A percentile compares a stretch with the other conserved stretches of the same genome.
These are phyloP conservation scores for Neocatenulostroma microsporum DNA, from an alignment of 2,329 filamentous ascomycete genomes.

Conservation along the genomic window DNA sequence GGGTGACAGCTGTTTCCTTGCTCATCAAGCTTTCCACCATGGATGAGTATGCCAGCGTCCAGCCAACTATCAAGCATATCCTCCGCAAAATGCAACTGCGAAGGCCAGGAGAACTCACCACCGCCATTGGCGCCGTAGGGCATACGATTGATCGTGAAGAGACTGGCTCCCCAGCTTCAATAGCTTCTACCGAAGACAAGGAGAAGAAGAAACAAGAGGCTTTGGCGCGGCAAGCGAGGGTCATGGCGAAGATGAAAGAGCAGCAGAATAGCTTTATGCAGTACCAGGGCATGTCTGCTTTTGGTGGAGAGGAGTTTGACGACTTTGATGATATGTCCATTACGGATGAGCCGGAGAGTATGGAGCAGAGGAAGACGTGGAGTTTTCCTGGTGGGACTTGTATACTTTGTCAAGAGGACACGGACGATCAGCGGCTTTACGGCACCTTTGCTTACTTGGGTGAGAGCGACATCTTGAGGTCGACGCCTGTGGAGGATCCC, in stretches of 20 bases:
- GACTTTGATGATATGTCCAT: slow-evolving; percentile 50
- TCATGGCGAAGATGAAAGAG: slow-evolving; percentile 97
- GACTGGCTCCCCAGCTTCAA: slow-evolving; percentile 69
- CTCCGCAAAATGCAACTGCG: slow-evolving; percentile 79
- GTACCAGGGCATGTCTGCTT: slow-evolving; percentile 84
- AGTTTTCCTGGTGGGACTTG: slow-evolving; percentile 90
- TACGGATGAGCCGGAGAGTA: slow-evolving; percentile 39
- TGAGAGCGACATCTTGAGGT: slow-evolving; percentile 75
- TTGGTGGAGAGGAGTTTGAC: too few relatives aligned
- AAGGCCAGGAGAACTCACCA: slow-evolving; percentile 63
- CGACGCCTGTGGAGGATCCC: slow-evolving; percentile 73
- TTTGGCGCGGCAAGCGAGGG: slow-evolving; percentile 76
- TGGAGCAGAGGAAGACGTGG: slow-evolving; percentile 64
- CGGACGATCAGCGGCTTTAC: slow-evolving; percentile 78
- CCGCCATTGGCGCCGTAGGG: slow-evolving; percentile 51
- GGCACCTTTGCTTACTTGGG: slow-evolving; percentile 88
- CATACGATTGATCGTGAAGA: slow-evolving; percentile 71
- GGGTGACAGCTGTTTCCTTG: slow-evolving; percentile 26
- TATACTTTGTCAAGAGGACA: slow-evolving; percentile 94
- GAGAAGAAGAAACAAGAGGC: slow-evolving; percentile 88
- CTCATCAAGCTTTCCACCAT: slow-evolving; percentile 46
- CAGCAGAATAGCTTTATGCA: slow-evolving; percentile 94
- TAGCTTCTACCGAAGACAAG: slow-evolving; percentile 51
- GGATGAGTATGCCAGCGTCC: slow-evolving; percentile 71
- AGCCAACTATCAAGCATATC: slow-evolving; percentile 75